These are phyloP conservation scores for Picochlorum sp. DNA, from an alignment of 139 green algal species.

Conservation along the genomic window DNA sequence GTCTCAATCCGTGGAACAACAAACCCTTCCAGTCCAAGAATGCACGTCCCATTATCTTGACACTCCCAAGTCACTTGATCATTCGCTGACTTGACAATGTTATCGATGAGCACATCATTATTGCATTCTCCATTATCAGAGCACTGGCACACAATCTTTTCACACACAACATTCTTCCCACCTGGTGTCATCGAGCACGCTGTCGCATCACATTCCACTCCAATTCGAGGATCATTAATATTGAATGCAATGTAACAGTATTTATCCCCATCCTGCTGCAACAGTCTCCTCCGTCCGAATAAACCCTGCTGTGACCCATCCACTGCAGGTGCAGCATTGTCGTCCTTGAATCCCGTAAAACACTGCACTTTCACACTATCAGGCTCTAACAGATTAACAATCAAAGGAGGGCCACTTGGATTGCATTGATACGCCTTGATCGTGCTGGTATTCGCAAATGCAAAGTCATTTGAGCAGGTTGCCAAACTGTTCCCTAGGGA, in stretches of 20 bases:
- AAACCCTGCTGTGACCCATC: not conserved
- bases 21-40: constrained; percentile 18
- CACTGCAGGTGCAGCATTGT: not conserved
- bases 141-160: constrained; percentile 12
- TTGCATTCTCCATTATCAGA: constrained; percentile 4
- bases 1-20: constrained; percentile 14
- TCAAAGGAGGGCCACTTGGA: not conserved
- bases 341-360: not conserved
- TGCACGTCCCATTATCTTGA: constrained; percentile 8
- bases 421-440: constrained; percentile 34
- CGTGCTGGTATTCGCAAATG: constrained; percentile 19
- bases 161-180: constrained; percentile 8
- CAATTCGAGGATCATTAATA: constrained; percentile 2
- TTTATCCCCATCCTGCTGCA: not conserved
- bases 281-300: not conserved
- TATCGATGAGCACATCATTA: constrained; percentile 6
- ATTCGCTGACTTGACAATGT: not conserved
- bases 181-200: constrained; percentile 2
- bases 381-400: not conserved
- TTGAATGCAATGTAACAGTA: constrained; percentile 13
- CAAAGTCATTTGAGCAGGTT: constrained; percentile 32
- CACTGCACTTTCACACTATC: constrained; percentile 9
- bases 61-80: not conserved
- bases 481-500: constrained; percentile 14
- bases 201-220: constrained; percentile 1